Percentiles rank a stretch among this genome's conserved stretches.
Conservation (phyloP, 768 basidiomycete genomes). For the Lepiota subincarnata region DNA sequence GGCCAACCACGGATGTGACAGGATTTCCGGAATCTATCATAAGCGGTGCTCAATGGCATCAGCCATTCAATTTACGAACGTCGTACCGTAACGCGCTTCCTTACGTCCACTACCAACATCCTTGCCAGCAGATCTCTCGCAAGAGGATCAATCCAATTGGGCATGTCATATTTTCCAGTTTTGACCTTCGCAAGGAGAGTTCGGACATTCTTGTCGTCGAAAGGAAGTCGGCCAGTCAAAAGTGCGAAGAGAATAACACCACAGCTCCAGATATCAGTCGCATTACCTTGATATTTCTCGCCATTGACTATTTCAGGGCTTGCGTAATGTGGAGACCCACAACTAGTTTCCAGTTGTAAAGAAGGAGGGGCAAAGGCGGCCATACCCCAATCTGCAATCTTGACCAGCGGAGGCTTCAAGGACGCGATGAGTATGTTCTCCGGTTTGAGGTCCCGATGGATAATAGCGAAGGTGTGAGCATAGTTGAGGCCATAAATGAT, state of each 20-base stretch:
- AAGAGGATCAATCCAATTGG: constrained; percentile 71
- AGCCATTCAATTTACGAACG: not conserved
- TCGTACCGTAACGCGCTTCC: constrained; percentile 73
- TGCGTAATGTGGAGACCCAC: constrained; percentile 96
- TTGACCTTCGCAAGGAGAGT: constrained; percentile 83
- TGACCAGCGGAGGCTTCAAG: constrained; percentile 76
- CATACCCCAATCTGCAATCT: constrained; percentile 99
- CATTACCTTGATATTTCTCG: constrained; percentile 80
- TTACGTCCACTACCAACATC: constrained; percentile 88
- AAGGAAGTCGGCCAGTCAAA: constrained; percentile 86
- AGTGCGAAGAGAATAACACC: constrained; percentile 92
- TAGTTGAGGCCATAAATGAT: constrained; percentile 95
- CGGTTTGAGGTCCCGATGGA: constrained; percentile 96
- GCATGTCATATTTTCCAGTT: constrained; percentile 80
- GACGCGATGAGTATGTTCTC: constrained; percentile 94
- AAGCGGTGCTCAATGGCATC: not conserved
- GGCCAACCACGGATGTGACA: constrained; percentile 80
- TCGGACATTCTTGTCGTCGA: constrained; percentile 86
- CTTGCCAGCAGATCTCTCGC: constrained; percentile 79
- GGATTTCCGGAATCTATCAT: constrained; percentile 77
- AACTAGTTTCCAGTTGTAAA: constrained; percentile 86
- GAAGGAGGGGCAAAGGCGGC: constrained; percentile 89
- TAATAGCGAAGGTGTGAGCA: constrained; percentile 95
- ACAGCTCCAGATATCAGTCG: constrained; percentile 96
- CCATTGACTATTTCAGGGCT: constrained; percentile 96